Conservation (phyloP, 148 eudicot genomes). For the Amaranthus cruentus region DNA sequence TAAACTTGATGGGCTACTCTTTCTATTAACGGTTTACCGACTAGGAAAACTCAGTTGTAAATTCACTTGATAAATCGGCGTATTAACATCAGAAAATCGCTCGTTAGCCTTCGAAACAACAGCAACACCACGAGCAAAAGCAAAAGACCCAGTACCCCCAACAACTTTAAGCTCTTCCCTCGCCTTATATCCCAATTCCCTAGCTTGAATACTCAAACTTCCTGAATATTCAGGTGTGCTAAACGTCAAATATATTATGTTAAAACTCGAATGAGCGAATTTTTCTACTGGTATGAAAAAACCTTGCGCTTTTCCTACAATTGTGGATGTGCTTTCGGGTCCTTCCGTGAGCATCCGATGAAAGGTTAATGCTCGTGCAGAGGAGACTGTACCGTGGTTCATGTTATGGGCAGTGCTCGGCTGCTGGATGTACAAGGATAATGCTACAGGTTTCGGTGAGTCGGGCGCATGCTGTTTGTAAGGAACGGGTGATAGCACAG, state of each 20-base stretch:
- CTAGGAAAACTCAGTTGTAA: conserved; percentile 51
- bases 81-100: conserved; percentile 13
- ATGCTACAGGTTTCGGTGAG: conserved; percentile 30
- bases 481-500: conserved; percentile 51
- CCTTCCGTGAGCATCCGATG: conserved; percentile 59
- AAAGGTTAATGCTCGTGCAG: conserved; percentile 45
- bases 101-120: conserved; percentile 41
- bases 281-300: conserved; percentile 63
- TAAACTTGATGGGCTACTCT: too few species aligned
- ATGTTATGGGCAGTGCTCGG: conserved; percentile 21
- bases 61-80: conserved; percentile 41
- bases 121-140: conserved; percentile 67
- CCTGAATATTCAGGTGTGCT: conserved; percentile 49
- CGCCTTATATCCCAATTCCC: conserved; percentile 28
- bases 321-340: conserved; percentile 52
- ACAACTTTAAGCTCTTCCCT: conserved; percentile 51
- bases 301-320: conserved; percentile 71
- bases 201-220: conserved; percentile 61
- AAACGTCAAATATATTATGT: conserved; percentile 62
- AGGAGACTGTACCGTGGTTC: conserved; percentile 5
- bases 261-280: conserved; percentile 62
- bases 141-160: conserved; percentile 90
- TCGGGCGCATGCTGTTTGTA: conserved; percentile 23
- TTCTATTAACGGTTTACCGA: not conserved
- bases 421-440: conserved; percentile 69